Percentiles rank a stretch among this genome's conserved stretches.
These are phyloP conservation scores for Pachysandra terminalis DNA, from an alignment of 164 flowering plant genomes.

Conservation along the genomic window DNA sequence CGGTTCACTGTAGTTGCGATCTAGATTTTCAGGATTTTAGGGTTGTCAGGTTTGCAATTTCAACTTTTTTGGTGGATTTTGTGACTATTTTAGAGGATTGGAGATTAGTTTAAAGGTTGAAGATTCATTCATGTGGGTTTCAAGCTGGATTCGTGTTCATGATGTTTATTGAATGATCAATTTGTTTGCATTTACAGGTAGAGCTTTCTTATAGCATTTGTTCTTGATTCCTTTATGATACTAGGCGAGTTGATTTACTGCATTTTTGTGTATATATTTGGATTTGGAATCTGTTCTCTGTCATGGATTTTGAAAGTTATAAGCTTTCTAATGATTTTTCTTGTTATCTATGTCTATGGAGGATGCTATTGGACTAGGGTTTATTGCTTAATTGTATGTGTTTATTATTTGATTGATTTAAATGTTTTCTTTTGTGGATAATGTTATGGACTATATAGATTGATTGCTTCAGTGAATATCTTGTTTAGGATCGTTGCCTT, in stretches of 20 bases:
- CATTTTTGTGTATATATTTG: not conserved
- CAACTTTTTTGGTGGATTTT: not conserved
- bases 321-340: not conserved
- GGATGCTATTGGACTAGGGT: not conserved
- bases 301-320: not conserved
- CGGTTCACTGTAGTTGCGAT: constrained; percentile 8
- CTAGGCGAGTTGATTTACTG: not conserved
- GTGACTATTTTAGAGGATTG: not conserved
- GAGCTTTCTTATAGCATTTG: not conserved
- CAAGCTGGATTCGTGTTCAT: not conserved
- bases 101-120: not conserved
- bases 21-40: not conserved
- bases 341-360: not conserved
- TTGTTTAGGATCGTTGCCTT: not conserved
- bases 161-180: not conserved
- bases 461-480: not conserved
- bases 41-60: constrained; percentile 3
- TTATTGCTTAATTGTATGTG: not conserved
- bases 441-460: not conserved
- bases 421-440: not conserved
- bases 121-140: not conserved
- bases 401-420: not conserved
- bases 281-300: too few species aligned
- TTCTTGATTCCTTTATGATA: not conserved
- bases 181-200: not conserved